Percentiles rank a stretch among this genome's conserved stretches.
These are phyloP conservation scores for Pittosporum tobira DNA, from an alignment of 129 eudicot species.

Conservation along the genomic window DNA sequence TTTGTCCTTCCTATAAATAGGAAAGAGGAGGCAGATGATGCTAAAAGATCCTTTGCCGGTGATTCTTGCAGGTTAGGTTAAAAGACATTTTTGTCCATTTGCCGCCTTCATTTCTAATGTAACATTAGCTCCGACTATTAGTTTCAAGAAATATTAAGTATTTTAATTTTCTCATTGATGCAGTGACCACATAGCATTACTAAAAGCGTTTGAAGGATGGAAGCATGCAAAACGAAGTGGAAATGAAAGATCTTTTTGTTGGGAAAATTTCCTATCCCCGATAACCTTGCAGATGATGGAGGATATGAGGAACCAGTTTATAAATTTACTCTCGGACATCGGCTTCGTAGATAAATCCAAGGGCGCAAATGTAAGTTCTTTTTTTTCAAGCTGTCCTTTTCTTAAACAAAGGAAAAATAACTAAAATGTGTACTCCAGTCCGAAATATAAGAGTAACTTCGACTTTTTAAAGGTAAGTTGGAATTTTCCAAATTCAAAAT, in stretches of 20 bases:
- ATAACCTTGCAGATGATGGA: slow-evolving; percentile 85
- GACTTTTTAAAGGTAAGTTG: too few species aligned
- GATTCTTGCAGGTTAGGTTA: slow-evolving; percentile 83
- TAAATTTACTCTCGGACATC: slow-evolving; percentile 72
- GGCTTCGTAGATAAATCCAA: slow-evolving; percentile 82
- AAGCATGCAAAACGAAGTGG: slow-evolving; percentile 70
- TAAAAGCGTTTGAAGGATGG: slow-evolving; percentile 96
- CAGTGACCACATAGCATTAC: slow-evolving; percentile 95
- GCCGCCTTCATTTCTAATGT: background rate
- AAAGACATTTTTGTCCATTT: background rate
- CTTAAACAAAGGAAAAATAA: too few species aligned
- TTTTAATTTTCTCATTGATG: slow-evolving; percentile 13
- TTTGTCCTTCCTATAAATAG: slow-evolving; percentile 87
- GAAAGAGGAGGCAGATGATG: slow-evolving; percentile 94
- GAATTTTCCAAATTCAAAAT: too few species aligned
- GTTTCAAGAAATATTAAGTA: background rate
- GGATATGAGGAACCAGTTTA: slow-evolving; percentile 81
- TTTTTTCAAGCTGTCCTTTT: background rate
- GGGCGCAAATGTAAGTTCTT: slow-evolving; percentile 60
- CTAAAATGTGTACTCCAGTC: too few species aligned
- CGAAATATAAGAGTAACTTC: too few species aligned
- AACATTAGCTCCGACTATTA: slow-evolving; percentile 3
- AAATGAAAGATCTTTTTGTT: slow-evolving; percentile 64
- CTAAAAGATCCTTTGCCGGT: slow-evolving; percentile 95
- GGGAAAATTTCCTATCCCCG: slow-evolving; percentile 87